Base-by-base conservation (phyloP, 805 yeast species). In the Yarrowia sp. region DNA sequence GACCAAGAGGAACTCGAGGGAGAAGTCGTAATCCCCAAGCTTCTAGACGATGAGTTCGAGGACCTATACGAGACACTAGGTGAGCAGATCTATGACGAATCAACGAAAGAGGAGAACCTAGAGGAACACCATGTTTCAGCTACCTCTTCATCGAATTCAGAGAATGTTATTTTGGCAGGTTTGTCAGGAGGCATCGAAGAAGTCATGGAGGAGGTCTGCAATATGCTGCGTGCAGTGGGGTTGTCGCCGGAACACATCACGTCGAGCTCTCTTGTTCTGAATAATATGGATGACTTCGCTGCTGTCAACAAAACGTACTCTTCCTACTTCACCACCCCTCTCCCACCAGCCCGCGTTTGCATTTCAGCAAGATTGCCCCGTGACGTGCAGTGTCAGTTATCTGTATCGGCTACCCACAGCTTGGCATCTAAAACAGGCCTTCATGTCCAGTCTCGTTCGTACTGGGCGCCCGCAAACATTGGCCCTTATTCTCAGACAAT, bases 401-500 rank as follows among this genome's bases (percentile, higher is more conserved):
- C 97, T 0, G 86, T 89, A 15, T 79, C 84, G 14, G 83, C 84
- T 0, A 73, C 69, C 2, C 43, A 65, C 1, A 66, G 64, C 17
- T 70, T 75, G 40, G 53, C 34, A 0, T 71, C 71, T 12, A 89
- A 89, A 71, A 79, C 78, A 38, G 97, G 98, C 0, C 79, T 94
- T 15, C 98, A 95, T 74, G 92, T 95, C 9, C 94, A 95, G 73
- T 92, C 98, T 0, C 82, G 93, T 69, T 92, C 98, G 47, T 93
- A 90, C 76, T 95, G 99, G 99, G 98, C 98, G 0, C 99, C 99
- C 0, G 94, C 97, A 43, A 95, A 95, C 72, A 95, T 95, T 55
- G 99, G 99, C 0, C 99, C 99, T 0, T 95, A 95, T 75, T 94
- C 99, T 0, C 99, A 95, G 77, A 85, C 93, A 0, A 85, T 87